phyloP scores from a whole-genome alignment of 306 rosid species.

The Lathyrus sativus region DNA sequence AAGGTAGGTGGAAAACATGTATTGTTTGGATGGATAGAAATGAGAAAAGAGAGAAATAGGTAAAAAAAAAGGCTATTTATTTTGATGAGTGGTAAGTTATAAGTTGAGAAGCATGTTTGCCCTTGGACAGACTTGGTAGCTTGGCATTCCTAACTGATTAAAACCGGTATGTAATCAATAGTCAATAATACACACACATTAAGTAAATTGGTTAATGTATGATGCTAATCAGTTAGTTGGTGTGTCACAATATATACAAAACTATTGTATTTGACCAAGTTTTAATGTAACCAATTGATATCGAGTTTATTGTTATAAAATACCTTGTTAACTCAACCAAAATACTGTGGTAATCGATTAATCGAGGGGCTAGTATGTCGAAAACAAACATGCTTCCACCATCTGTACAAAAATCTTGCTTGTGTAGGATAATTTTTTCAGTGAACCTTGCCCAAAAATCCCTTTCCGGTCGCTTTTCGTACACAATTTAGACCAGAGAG shows the following conservation, averaged over 20 bases:
- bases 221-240: neutral
- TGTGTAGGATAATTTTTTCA: too few relatives aligned
- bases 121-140: neutral
- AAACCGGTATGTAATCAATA: neutral
- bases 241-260: neutral
- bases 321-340: too few relatives aligned
- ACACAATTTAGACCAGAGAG: too few relatives aligned
- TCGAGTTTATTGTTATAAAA: too few relatives aligned
- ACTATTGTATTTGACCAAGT: neutral
- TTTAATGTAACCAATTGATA: too few relatives aligned
- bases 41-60: slow-evolving; percentile 4
- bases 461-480: too few relatives aligned
- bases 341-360: too few relatives aligned
- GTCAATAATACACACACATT: neutral
- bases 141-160: slow-evolving; percentile 2
- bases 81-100: neutral
- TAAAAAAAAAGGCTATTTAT: neutral
- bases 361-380: too few relatives aligned
- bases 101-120: neutral
- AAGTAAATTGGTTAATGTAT: neutral
- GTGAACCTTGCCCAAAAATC: too few relatives aligned
- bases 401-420: too few relatives aligned
- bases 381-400: too few relatives aligned
- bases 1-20: slow-evolving; percentile 4
- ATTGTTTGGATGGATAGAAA: slow-evolving; percentile 5